Conservation (phyloP, 169 alveolate genomes). For the Eimeria praecox region DNA sequence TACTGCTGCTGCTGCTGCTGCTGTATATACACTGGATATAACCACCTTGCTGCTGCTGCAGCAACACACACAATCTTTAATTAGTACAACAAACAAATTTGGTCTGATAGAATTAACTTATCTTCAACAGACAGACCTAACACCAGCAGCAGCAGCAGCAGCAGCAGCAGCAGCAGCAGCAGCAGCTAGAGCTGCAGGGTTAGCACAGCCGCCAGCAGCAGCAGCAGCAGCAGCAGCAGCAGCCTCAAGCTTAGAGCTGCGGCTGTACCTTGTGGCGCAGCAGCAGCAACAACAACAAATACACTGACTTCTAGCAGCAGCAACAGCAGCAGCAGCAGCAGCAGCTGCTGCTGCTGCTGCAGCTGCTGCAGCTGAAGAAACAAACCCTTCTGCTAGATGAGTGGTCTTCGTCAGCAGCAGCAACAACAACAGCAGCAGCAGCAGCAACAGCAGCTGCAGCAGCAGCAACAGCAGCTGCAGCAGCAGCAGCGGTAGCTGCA, state of each 20-base stretch:
- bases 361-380: not conserved
- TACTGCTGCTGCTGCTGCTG: not conserved
- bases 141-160: constrained; percentile 12
- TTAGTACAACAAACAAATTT: no score
- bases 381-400: no score
- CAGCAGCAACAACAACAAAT: not conserved
- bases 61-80: not conserved
- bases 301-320: constrained; percentile 23
- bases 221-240: constrained; percentile 34
- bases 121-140: not conserved
- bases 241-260: not conserved
- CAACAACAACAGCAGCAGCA: not conserved
- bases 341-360: not conserved
- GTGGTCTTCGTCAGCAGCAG: not conserved
- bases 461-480: constrained; percentile 19
- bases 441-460: not conserved
- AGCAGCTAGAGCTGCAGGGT: not conserved
- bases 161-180: constrained; percentile 51
- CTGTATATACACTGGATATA: not conserved
- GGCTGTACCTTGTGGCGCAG: not conserved
- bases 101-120: not conserved
- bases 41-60: not conserved
- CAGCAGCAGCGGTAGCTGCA: constrained; percentile 30
- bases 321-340: not conserved
- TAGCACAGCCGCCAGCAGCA: not conserved